phyloP scores from a whole-genome alignment of 441 rosid species.

The Jatropha podagrica region DNA sequence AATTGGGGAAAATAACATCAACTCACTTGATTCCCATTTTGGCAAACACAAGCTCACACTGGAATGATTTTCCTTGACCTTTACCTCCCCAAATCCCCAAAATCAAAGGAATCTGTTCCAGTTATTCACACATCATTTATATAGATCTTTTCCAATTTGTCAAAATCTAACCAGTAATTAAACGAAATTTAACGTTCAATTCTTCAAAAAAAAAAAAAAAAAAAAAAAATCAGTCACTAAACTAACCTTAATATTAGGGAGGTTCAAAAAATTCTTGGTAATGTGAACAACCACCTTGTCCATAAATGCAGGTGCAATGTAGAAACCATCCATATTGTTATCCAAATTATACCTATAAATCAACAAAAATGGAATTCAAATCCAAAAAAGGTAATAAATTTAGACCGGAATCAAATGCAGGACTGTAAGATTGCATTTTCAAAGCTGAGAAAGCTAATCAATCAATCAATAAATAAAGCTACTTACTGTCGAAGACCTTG shows the following conservation, averaged over 20 bases:
- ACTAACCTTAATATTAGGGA: conserved; percentile 86
- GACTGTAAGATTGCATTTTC: background rate
- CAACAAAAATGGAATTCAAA: background rate
- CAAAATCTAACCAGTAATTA: conserved; percentile 22
- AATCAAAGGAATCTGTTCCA: conserved; percentile 76
- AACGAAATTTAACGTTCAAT: too few relatives aligned
- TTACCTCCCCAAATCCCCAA: conserved; percentile 99
- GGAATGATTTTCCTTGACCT: conserved; percentile 99
- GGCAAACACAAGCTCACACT: conserved; percentile 90
- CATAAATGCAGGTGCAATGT: conserved; percentile 97
- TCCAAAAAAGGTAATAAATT: background rate
- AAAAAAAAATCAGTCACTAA: too few relatives aligned
- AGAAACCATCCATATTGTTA: conserved; percentile 75
- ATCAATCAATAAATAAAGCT: background rate
- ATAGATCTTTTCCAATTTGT: background rate
- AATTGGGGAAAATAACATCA: conserved; percentile 34
- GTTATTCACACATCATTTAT: conserved; percentile 28
- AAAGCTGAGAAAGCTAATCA: background rate
- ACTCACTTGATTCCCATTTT: conserved; percentile 96
- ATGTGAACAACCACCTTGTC: conserved; percentile 95
- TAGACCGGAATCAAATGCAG: too few relatives aligned
- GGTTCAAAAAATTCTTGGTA: conserved; percentile 86
- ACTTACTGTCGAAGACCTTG: conserved; percentile 44
- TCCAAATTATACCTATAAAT: conserved; percentile 61
- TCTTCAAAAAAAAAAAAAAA: too few relatives aligned